phyloP scores from a whole-genome alignment of 2,329 filamentous ascomycete genomes.

The Dactylellina leptospora region DNA sequence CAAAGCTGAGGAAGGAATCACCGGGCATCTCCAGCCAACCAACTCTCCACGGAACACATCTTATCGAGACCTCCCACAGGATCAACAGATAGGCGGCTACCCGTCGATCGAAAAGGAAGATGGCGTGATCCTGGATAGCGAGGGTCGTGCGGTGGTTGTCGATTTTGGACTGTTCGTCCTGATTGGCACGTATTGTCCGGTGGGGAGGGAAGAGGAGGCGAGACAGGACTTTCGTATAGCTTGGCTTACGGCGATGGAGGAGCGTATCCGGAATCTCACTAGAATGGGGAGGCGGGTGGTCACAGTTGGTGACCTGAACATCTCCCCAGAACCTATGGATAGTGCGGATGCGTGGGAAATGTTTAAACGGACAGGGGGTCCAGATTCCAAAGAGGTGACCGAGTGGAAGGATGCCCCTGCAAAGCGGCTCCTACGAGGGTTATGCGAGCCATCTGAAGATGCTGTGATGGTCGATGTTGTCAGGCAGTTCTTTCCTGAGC shows the following conservation, averaged over 20 bases:
- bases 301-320: slow-evolving; percentile 87
- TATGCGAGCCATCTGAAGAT: slow-evolving; percentile 54
- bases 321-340: slow-evolving; percentile 75
- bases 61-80: slow-evolving; percentile 77
- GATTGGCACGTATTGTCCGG: slow-evolving; percentile 90
- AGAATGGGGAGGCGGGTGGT: slow-evolving; percentile 82
- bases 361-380: slow-evolving; percentile 73
- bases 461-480: slow-evolving; percentile 75
- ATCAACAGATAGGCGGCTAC: slow-evolving; percentile 88
- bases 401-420: slow-evolving; percentile 54
- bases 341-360: slow-evolving; percentile 77
- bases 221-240: slow-evolving; percentile 82
- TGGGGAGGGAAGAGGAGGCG: slow-evolving; percentile 78
- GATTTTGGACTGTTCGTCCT: slow-evolving; percentile 96
- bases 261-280: slow-evolving; percentile 82
- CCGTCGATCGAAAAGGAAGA: slow-evolving; percentile 78
- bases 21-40: slow-evolving; percentile 78
- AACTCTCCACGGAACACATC: slow-evolving; percentile 68
- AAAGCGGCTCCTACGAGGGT: slow-evolving; percentile 53
- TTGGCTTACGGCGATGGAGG: slow-evolving; percentile 82
- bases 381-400: slow-evolving; percentile 38
- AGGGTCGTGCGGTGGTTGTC: slow-evolving; percentile 88
- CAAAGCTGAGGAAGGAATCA: slow-evolving; percentile 90
- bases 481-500: slow-evolving; percentile 78
- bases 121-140: slow-evolving; percentile 75